These are phyloP conservation scores for Cyberlindnera nakhonratchasimensis DNA, from an alignment of 805 yeast species.

Conservation along the genomic window DNA sequence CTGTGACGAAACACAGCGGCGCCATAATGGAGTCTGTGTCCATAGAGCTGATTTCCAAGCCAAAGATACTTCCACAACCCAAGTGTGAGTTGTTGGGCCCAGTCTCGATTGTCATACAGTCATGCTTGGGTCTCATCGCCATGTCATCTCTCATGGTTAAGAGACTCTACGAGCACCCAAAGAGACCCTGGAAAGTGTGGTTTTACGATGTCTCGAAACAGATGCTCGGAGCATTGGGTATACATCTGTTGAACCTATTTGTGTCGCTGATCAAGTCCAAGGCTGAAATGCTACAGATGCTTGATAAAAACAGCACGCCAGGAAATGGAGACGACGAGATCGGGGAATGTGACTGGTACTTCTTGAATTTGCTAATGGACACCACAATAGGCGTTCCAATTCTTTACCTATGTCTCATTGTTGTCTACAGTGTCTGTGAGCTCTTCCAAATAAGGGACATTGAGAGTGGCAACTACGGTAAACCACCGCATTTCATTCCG, in stretches of 20 bases:
- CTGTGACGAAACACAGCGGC: too few species aligned
- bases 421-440: slow-evolving; percentile 43
- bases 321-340: slow-evolving; percentile 38
- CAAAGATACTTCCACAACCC: slow-evolving; percentile 15
- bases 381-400: slow-evolving; percentile 93
- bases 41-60: slow-evolving; percentile 45
- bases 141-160: slow-evolving; percentile 70
- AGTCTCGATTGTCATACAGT: slow-evolving; percentile 76
- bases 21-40: neutral
- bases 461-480: slow-evolving; percentile 52
- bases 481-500: slow-evolving; percentile 58
- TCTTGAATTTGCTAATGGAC: slow-evolving; percentile 80
- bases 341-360: slow-evolving; percentile 94
- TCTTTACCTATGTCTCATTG: slow-evolving; percentile 53
- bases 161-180: slow-evolving; percentile 75
- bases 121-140: slow-evolving; percentile 71
- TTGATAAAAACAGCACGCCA: neutral
- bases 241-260: slow-evolving; percentile 74
- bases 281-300: slow-evolving; percentile 21
- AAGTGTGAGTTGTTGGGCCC: slow-evolving; percentile 77
- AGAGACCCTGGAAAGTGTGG: slow-evolving; percentile 90
- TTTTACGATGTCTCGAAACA: slow-evolving; percentile 86
- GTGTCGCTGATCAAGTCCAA: slow-evolving; percentile 56
- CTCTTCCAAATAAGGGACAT: slow-evolving; percentile 36
- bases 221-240: slow-evolving; percentile 78